Evolutionary conservation across 768 basidiomycete genomes (phyloP).

Genomic region (Mycena albidolilacea): DNA sequence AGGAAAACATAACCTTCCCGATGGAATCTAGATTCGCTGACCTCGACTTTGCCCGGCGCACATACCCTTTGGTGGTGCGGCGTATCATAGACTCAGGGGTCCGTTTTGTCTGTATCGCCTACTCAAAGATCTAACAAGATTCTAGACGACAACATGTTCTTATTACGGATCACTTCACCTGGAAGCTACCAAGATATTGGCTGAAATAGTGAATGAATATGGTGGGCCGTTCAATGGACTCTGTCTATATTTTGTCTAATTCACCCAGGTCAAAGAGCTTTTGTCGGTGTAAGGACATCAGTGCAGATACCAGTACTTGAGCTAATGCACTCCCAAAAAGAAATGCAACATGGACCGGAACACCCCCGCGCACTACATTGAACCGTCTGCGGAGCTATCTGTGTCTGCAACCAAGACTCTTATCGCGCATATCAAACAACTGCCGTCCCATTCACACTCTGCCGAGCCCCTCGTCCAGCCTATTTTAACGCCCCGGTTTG

Average conservation of each 20-base stretch:
- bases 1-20: conserved; percentile 85
- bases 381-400: conserved; percentile 72
- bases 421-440: conserved; percentile 76
- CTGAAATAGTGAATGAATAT: conserved; percentile 75
- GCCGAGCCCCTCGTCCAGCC: conserved; percentile 83
- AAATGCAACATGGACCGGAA: conserved; percentile 95
- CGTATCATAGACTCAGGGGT: conserved; percentile 84
- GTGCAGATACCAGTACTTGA: background rate
- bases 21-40: conserved; percentile 85
- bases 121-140: conserved; percentile 15
- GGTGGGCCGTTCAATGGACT: conserved; percentile 57
- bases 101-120: conserved; percentile 49
- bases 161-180: conserved; percentile 91
- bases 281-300: conserved; percentile 78
- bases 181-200: conserved; percentile 85
- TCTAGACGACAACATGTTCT: conserved; percentile 93
- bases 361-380: conserved; percentile 77
- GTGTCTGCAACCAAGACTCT: conserved; percentile 73
- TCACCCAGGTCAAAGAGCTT: conserved; percentile 80
- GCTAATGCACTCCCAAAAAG: conserved; percentile 50
- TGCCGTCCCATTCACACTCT: conserved; percentile 54
- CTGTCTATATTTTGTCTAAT: background rate
- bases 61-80: conserved; percentile 81
- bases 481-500: conserved; percentile 96
- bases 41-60: conserved; percentile 73